These are phyloP conservation scores for Dioszegia hungarica DNA, from an alignment of 768 basidiomycete genomes.

Conservation along the genomic window DNA sequence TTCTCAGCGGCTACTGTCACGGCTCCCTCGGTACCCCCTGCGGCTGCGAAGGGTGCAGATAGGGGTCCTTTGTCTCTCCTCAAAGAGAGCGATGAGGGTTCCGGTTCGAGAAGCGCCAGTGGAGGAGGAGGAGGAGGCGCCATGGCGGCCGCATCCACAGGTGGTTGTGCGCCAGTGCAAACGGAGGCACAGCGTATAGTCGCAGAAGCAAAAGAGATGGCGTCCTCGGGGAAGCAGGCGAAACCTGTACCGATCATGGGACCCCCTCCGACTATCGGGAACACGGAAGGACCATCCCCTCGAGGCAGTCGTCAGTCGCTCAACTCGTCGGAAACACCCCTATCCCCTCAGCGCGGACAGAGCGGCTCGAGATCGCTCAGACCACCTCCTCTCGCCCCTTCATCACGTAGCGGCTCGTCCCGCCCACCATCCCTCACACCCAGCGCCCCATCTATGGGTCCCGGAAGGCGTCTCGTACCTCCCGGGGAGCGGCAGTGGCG, in stretches of 20 bases:
- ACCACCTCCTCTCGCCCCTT: conserved; percentile 10
- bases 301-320: not conserved
- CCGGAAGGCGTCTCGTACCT: conserved; percentile 11
- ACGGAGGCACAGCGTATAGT: conserved; percentile 41
- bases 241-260: not conserved
- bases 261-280: not conserved
- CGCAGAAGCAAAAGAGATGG: conserved; percentile 22
- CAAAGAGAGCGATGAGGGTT: not conserved
- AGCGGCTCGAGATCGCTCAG: conserved; percentile 12
- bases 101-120: not conserved
- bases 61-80: not conserved
- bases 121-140: no score
- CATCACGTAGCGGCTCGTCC: conserved; percentile 1
- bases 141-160: no score
- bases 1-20: conserved; percentile 14
- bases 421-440: conserved; percentile 13
- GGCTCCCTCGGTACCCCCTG: not conserved
- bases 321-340: not conserved
- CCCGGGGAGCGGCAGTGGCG: conserved; percentile 32
- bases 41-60: not conserved
- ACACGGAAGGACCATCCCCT: conserved; percentile 2
- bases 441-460: conserved; percentile 5
- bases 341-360: not conserved
- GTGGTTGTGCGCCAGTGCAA: not conserved
- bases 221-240: not conserved